These are phyloP conservation scores for Ambrosia artemisiifolia DNA, from an alignment of 129 eudicot species.

Conservation along the genomic window DNA sequence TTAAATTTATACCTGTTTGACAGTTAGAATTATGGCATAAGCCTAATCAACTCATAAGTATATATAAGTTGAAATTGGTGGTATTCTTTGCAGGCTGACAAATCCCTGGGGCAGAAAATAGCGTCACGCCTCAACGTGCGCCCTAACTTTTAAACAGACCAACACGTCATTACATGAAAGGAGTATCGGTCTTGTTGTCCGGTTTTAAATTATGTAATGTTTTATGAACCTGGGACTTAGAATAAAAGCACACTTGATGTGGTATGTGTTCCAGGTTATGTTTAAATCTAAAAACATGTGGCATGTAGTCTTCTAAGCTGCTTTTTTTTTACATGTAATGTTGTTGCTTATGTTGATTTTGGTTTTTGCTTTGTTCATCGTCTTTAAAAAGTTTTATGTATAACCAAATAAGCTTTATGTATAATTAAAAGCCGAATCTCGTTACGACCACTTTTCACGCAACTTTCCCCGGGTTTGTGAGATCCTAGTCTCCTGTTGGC, in stretches of 20 bases:
- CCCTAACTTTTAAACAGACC: constrained; percentile 47
- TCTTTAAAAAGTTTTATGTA: not conserved
- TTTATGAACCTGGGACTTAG: not conserved
- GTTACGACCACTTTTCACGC: too few relatives aligned
- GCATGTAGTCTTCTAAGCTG: not conserved
- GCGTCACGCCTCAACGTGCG: constrained; percentile 66
- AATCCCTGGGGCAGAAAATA: constrained; percentile 64
- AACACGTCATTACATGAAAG: not conserved
- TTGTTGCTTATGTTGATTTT: constrained; percentile 1
- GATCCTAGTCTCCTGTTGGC: too few relatives aligned
- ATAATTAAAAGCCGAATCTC: too few relatives aligned
- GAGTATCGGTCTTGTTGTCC: not conserved
- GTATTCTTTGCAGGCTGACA: constrained; percentile 51
- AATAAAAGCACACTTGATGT: constrained; percentile 3
- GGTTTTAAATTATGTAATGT: not conserved
- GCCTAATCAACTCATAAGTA: not conserved
- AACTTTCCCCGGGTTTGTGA: too few relatives aligned
- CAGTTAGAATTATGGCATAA: not conserved
- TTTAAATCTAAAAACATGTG: not conserved
- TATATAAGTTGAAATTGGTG: not conserved
- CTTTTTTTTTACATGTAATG: not conserved
- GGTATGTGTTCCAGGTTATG: not conserved
- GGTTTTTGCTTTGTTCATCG: not conserved
- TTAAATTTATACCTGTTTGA: not conserved
- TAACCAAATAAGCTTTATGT: too few relatives aligned